Conservation (phyloP, 2,329 filamentous ascomycete species). For the Fusarium udum region DNA sequence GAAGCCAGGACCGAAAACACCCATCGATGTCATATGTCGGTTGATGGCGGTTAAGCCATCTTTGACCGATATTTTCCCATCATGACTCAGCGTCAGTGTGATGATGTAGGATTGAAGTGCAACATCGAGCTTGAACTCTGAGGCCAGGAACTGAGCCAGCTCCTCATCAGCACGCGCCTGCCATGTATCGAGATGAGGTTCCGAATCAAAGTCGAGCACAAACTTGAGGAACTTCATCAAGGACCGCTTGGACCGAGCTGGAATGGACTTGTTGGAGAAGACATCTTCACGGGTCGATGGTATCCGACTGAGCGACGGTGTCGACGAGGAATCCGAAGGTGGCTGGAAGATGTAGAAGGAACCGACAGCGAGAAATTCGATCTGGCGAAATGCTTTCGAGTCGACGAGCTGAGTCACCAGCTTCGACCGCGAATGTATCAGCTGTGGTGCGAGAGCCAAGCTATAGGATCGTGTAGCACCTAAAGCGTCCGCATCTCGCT, state of each 20-base stretch:
- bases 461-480: conserved; percentile 79
- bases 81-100: conserved; percentile 78
- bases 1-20: conserved; percentile 87
- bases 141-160: conserved; percentile 67
- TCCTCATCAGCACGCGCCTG: conserved; percentile 61
- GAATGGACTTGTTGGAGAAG: conserved; percentile 79
- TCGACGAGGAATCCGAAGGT: conserved; percentile 40
- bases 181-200: conserved; percentile 66
- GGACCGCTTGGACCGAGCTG: conserved; percentile 81
- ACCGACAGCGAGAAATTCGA: conserved; percentile 93
- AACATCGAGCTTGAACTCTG: conserved; percentile 73
- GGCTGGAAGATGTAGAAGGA: conserved; percentile 83
- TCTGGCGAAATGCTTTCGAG: conserved; percentile 85
- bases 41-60: conserved; percentile 78
- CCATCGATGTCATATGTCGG: conserved; percentile 85
- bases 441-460: conserved; percentile 82
- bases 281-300: conserved; percentile 93
- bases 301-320: conserved; percentile 69
- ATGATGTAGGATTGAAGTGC: conserved; percentile 70
- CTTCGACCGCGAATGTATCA: conserved; percentile 84
- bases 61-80: conserved; percentile 67
- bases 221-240: conserved; percentile 96
- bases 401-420: conserved; percentile 85
- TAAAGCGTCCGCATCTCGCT: conserved; percentile 56
- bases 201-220: conserved; percentile 75